Evolutionary conservation across 345 rosid species (phyloP), one percentile per base, ranked within the genome.

Genomic region (Gossypium rotundifolium): DNA sequence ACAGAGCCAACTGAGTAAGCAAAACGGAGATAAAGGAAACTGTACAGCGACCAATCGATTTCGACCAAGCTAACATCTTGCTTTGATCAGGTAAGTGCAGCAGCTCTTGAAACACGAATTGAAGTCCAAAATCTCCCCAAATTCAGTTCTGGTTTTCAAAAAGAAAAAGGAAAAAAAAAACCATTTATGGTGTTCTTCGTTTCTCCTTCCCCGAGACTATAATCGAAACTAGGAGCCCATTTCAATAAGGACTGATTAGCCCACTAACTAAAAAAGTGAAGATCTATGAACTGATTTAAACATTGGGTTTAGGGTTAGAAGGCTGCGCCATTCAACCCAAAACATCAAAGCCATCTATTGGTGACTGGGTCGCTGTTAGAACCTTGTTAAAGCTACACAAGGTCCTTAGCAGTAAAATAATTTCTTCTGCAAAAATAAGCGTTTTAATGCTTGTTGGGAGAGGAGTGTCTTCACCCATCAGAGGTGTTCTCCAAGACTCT

Each of bases 11-110:
- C 14, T 86, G 91, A 72, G 87, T 70, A 80, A 86, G 53, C 57
- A 89, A 60, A 29, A 83, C 88, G 42, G 75, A 74, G 73, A 82
- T 16, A 16, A 60, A 80, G 7, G 91, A 87, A 74, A 84, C 66
- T 22, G 65, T 42, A 20, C 57, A 82, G 65, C 91, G 80, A 49
- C 75, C 76, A 8, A 85, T 42, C 49, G 54, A 75, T 27, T 57
- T 57, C 22, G 64, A 52, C 27, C 79, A 75, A 46, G 29, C 40
- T 13, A 22, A 23, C 14, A 69, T 52, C 65, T 60, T 75, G 46
- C 69, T 72, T 57, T 20, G 76, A 73, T 62, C 79, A 10, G 45
- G 64, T n/a, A 66, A 29, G 22, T 33, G 78, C 4, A 57, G 63
- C 85, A 80, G 81, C 75, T 78, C 73, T 13, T 68, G 76, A 70